Conservation (phyloP, 495 filamentous ascomycete species). For the Penicillium angulare region DNA sequence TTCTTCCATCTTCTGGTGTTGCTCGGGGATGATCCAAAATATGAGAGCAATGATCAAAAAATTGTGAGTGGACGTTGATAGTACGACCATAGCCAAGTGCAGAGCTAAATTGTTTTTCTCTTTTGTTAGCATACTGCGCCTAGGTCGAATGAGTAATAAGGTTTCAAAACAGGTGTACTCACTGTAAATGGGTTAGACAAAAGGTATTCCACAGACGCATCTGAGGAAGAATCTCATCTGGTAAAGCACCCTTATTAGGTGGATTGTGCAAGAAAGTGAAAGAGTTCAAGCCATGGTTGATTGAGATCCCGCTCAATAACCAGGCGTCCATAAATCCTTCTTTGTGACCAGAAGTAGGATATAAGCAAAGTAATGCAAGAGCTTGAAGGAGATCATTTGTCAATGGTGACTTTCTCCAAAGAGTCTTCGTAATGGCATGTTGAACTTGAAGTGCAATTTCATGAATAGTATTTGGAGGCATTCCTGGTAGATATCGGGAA, state of each 20-base stretch:
- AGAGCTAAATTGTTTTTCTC: too few species aligned
- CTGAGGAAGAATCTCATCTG: constrained; percentile 32
- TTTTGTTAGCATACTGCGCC: too few species aligned
- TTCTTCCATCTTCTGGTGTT: constrained; percentile 33
- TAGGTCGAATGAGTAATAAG: too few species aligned
- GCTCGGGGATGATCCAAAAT: constrained; percentile 36
- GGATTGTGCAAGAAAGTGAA: constrained; percentile 31
- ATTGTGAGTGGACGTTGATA: constrained; percentile 32
- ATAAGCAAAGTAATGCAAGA: constrained; percentile 37
- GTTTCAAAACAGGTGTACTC: too few species aligned
- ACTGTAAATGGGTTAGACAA: constrained; percentile 40
- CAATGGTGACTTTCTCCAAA: constrained; percentile 36
- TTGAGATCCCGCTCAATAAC: constrained; percentile 42
- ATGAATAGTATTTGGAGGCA: constrained; percentile 29
- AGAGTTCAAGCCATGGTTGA: constrained; percentile 38
- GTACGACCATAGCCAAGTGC: constrained; percentile 39
- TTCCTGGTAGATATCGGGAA: constrained; percentile 39
- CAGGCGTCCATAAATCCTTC: constrained; percentile 41
- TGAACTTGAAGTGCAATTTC: constrained; percentile 39
- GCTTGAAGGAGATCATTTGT: constrained; percentile 38
- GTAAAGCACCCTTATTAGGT: constrained; percentile 23
- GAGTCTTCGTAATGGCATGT: constrained; percentile 29
- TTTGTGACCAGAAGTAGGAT: constrained; percentile 35
- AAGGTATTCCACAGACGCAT: constrained; percentile 42
- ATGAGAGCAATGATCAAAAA: constrained; percentile 35